A percentile compares a stretch with the other conserved stretches of the same genome.
phyloP scores from a whole-genome alignment of 805 yeast genomes.

The Kluyveromyces siamensis region DNA sequence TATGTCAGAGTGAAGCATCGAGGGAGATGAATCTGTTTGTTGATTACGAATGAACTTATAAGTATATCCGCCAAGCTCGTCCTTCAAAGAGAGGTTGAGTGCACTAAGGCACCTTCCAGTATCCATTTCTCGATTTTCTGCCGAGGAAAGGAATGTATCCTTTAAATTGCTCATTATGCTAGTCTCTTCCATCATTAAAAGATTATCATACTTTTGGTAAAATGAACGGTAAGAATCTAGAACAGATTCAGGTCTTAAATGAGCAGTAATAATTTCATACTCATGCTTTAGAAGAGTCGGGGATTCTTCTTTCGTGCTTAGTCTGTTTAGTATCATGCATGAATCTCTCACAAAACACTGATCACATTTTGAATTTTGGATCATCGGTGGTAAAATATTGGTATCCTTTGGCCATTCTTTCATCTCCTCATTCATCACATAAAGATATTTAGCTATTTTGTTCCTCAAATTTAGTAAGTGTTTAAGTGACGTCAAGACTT shows the following conservation, averaged over 20 bases:
- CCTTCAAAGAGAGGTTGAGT: not conserved
- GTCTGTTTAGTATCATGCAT: conserved; percentile 59
- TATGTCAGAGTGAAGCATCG: conserved; percentile 37
- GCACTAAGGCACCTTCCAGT: conserved; percentile 51
- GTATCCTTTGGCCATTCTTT: conserved; percentile 1
- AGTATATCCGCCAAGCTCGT: not conserved
- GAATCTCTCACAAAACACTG: conserved; percentile 44
- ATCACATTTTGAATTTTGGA: conserved; percentile 48
- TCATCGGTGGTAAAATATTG: conserved; percentile 44
- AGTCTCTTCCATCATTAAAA: conserved; percentile 68
- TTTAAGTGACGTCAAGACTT: conserved; percentile 48
- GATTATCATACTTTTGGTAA: conserved; percentile 62
- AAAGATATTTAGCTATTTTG: conserved; percentile 49
- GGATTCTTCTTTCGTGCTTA: conserved; percentile 50
- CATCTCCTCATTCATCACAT: conserved; percentile 29
- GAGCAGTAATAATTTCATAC: conserved; percentile 42
- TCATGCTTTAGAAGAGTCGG: conserved; percentile 42
- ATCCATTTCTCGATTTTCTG: conserved; percentile 47
- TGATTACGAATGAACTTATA: not conserved
- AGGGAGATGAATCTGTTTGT: conserved; percentile 6
- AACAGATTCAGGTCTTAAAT: conserved; percentile 27
- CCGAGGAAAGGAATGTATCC: conserved; percentile 50
- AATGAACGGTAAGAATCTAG: conserved; percentile 41
- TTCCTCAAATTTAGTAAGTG: conserved; percentile 68
- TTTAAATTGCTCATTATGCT: conserved; percentile 41